These are phyloP conservation scores for Wallemia hederae DNA, from an alignment of 1,284 basidiomycete genomes.

Conservation along the genomic window DNA sequence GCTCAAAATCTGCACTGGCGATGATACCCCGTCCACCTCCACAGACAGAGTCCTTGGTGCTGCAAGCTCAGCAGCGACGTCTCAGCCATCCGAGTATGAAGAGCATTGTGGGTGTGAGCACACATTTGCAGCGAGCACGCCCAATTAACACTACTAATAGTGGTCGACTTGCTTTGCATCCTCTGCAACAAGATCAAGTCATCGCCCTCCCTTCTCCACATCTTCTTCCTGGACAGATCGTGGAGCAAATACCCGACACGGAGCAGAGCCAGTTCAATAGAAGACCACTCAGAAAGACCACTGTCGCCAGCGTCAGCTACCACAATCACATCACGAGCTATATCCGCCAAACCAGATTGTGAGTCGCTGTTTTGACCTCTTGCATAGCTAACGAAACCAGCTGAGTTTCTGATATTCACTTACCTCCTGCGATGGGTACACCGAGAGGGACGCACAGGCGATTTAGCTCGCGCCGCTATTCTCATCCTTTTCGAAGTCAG, in stretches of 20 bases:
- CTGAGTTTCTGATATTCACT: constrained; percentile 80
- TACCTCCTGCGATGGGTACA: constrained; percentile 86
- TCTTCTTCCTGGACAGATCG: constrained; percentile 71
- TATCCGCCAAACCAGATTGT: constrained; percentile 4
- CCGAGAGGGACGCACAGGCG: constrained; percentile 72
- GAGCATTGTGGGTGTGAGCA: constrained; percentile 34
- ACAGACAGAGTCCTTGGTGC: constrained; percentile 45
- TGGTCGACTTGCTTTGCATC: constrained; percentile 69
- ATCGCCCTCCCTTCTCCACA: constrained; percentile 66
- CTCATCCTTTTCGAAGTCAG: constrained; percentile 66
- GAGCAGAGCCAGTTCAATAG: constrained; percentile 1
- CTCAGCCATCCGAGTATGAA: constrained; percentile 51
- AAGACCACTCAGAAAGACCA: constrained; percentile 9
- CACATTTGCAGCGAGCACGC: neutral
- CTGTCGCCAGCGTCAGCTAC: constrained; percentile 30
- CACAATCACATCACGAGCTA: constrained; percentile 24
- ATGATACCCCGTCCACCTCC: constrained; percentile 38
- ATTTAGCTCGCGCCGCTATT: constrained; percentile 71
- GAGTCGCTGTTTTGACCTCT: constrained; percentile 4
- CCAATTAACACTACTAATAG: constrained; percentile 18
- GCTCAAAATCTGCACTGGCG: constrained; percentile 66
- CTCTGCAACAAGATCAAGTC: constrained; percentile 66
- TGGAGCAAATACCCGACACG: constrained; percentile 8
- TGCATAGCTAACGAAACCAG: constrained; percentile 30
- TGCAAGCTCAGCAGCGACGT: constrained; percentile 33